These are phyloP conservation scores for Nothophoma quercina DNA, from an alignment of 2,329 filamentous ascomycete species.

Conservation along the genomic window DNA sequence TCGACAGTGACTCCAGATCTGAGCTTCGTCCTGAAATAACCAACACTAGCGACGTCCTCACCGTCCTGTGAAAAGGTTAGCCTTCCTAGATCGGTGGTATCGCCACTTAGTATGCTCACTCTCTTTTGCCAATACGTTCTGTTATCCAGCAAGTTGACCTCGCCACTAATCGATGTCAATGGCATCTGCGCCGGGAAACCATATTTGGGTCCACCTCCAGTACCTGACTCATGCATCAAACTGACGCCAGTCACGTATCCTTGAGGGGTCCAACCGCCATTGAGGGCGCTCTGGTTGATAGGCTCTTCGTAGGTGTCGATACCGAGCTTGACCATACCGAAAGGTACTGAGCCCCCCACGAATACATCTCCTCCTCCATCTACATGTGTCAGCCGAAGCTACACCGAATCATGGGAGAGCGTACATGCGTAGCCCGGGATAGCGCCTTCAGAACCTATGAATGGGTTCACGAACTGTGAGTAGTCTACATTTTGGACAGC, in stretches of 20 bases:
- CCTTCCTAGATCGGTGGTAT: too few relatives aligned
- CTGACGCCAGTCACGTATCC: conserved; percentile 51
- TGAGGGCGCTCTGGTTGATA: conserved; percentile 46
- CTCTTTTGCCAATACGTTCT: conserved; percentile 51
- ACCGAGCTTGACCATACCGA: conserved; percentile 52
- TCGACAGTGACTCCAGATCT: conserved; percentile 47
- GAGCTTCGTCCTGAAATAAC: conserved; percentile 47
- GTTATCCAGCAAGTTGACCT: conserved; percentile 55
- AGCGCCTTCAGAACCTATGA: conserved; percentile 58
- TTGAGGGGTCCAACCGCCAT: conserved; percentile 52
- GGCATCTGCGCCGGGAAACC: conserved; percentile 53
- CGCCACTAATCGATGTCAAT: conserved; percentile 47
- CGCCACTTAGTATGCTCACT: too few relatives aligned
- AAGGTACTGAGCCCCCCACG: conserved; percentile 48
- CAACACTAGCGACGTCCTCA: conserved; percentile 45
- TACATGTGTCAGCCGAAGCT: conserved; percentile 15
- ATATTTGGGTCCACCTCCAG: conserved; percentile 50
- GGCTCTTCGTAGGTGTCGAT: conserved; percentile 50
- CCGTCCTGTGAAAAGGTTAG: conserved; percentile 23
- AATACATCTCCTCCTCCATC: conserved; percentile 53
- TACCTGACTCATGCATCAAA: conserved; percentile 51
- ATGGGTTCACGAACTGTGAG: conserved; percentile 52
- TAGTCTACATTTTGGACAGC: conserved; percentile 37
- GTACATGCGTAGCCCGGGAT: conserved; percentile 49
- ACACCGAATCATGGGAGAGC: background rate